These are phyloP conservation scores for Dioscorea zingiberensis DNA, from an alignment of 106 monocot genomes.

Conservation along the genomic window DNA sequence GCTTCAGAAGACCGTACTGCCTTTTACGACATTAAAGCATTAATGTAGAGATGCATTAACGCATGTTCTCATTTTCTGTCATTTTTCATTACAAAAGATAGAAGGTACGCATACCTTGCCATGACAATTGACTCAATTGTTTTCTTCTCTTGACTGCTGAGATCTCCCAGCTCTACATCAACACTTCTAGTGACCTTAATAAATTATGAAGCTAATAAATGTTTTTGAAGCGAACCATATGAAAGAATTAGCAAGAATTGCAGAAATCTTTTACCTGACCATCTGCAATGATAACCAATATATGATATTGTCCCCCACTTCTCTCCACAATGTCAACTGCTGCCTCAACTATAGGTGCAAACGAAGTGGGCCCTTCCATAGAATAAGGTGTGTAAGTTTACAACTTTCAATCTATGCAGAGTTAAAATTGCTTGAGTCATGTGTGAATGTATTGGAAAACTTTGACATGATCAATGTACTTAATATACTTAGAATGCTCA, in stretches of 20 bases:
- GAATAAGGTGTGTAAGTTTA: background rate
- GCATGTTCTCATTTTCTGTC: too few relatives aligned
- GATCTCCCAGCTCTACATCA: slow-evolving; percentile 22
- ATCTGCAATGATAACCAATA: slow-evolving; percentile 58
- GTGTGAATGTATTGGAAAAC: too few relatives aligned
- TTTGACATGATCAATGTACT: too few relatives aligned
- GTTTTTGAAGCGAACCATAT: background rate
- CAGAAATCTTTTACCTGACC: slow-evolving; percentile 31
- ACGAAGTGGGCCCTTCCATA: slow-evolving; percentile 53
- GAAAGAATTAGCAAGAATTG: background rate
- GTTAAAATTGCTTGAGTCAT: too few relatives aligned
- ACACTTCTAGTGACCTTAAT: slow-evolving; percentile 61
- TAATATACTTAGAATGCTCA: too few relatives aligned
- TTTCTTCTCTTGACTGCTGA: slow-evolving; percentile 64
- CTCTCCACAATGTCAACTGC: slow-evolving; percentile 59
- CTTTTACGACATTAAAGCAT: too few relatives aligned
- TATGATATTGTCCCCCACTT: slow-evolving; percentile 53
- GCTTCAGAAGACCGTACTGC: too few relatives aligned
- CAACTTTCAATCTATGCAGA: background rate
- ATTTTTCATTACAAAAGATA: too few relatives aligned
- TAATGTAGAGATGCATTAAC: too few relatives aligned
- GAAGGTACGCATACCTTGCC: slow-evolving; percentile 36
- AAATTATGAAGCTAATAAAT: background rate
- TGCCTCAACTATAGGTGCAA: slow-evolving; percentile 49
- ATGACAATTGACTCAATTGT: slow-evolving; percentile 60